phyloP scores from a whole-genome alignment of 495 filamentous ascomycete genomes.

The Alectoria sarmentosa region DNA sequence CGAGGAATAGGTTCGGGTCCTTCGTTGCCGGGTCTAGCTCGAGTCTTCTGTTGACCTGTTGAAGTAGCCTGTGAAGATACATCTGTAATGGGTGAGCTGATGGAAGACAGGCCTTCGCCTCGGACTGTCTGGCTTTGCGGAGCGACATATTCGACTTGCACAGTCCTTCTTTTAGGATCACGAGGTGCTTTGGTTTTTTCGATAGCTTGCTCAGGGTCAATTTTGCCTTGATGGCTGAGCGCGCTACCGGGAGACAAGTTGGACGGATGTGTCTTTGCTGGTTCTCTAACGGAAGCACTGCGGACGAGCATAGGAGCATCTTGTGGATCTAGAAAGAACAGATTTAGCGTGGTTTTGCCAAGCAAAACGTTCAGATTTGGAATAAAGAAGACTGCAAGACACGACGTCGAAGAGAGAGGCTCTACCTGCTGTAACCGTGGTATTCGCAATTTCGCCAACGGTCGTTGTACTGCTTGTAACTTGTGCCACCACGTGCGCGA shows the following conservation, averaged over 20 bases:
- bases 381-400: slow-evolving; percentile 7
- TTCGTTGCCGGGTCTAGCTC: slow-evolving; percentile 43
- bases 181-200: slow-evolving; percentile 57
- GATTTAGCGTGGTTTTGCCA: slow-evolving; percentile 27
- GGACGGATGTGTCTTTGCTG: slow-evolving; percentile 61
- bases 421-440: slow-evolving; percentile 64
- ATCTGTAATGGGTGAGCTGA: slow-evolving; percentile 20
- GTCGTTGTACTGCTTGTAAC: slow-evolving; percentile 94
- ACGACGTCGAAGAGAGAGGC: background rate
- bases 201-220: slow-evolving; percentile 59
- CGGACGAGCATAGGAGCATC: slow-evolving; percentile 65
- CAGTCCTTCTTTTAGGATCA: slow-evolving; percentile 86
- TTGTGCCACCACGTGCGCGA: slow-evolving; percentile 86
- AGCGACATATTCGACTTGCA: slow-evolving; percentile 97
- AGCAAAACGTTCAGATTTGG: slow-evolving; percentile 8
- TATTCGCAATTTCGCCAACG: slow-evolving; percentile 74
- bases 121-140: slow-evolving; percentile 74
- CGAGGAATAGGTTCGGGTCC: slow-evolving; percentile 38
- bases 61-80: slow-evolving; percentile 18
- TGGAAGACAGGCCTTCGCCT: slow-evolving; percentile 43
- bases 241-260: slow-evolving; percentile 52
- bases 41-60: slow-evolving; percentile 33
- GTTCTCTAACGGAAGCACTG: slow-evolving; percentile 87
- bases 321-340: slow-evolving; percentile 38
- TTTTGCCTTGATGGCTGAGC: slow-evolving; percentile 65